Conservation (phyloP, 768 basidiomycete genomes). For the Lyophyllum atratum region DNA sequence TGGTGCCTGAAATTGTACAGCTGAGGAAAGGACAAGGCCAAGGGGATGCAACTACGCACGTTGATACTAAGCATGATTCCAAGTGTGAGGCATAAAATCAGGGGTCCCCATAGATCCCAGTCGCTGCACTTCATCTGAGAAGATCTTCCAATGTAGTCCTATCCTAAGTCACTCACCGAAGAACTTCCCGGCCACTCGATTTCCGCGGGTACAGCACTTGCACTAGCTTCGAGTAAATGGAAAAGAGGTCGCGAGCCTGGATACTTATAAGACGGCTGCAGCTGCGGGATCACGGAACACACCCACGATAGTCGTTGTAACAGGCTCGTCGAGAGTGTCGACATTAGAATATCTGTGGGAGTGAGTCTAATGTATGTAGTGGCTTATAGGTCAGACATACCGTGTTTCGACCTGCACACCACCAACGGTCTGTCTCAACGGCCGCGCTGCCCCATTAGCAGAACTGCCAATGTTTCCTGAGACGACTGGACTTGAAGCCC, state of each 20-base stretch:
- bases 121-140: conserved; percentile 52
- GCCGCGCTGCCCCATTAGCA: conserved; percentile 35
- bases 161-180: conserved; percentile 50
- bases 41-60: conserved; percentile 40
- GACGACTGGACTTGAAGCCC: conserved; percentile 38
- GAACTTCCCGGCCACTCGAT: conserved; percentile 73
- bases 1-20: conserved; percentile 63
- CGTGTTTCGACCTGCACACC: conserved; percentile 89
- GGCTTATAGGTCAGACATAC: conserved; percentile 38
- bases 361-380: not conserved
- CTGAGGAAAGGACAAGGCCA: not conserved
- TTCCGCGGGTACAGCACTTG: conserved; percentile 92
- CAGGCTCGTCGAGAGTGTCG: conserved; percentile 92
- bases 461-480: conserved; percentile 76
- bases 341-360: conserved; percentile 67
- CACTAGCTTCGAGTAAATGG: conserved; percentile 89
- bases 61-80: conserved; percentile 87
- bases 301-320: conserved; percentile 84
- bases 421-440: conserved; percentile 71
- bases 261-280: conserved; percentile 3
- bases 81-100: conserved; percentile 78
- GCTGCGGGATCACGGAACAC: not conserved
- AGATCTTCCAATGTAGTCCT: not conserved
- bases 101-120: conserved; percentile 98
- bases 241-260: conserved; percentile 85